Evolutionary conservation across 129 eudicot species (phyloP).

Genomic region (Lactuca sativa): DNA sequence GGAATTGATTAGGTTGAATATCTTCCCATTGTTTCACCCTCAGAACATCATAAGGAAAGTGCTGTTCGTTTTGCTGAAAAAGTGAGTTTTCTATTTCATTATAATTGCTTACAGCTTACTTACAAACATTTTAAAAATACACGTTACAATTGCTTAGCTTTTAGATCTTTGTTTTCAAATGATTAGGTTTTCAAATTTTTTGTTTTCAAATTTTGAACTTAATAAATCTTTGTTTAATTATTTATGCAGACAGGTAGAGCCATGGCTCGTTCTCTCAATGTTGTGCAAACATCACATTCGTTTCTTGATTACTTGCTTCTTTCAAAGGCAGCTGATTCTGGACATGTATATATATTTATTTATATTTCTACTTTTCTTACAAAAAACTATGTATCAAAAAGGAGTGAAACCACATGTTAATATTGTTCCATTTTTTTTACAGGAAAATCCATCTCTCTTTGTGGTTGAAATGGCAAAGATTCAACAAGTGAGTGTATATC

Average conservation of each 20-base stretch:
- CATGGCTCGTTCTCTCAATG: conserved; percentile 81
- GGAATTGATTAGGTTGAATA: conserved; percentile 69
- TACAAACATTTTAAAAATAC: neutral
- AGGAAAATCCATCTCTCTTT: conserved; percentile 84
- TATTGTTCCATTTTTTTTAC: conserved; percentile 22
- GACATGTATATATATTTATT: conserved; percentile 44
- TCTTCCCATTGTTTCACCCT: conserved; percentile 77
- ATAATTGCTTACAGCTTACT: neutral
- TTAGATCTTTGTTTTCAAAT: neutral
- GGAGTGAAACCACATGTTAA: neutral
- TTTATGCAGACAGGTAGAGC: conserved; percentile 65
- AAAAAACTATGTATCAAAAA: neutral
- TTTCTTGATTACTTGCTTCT: conserved; percentile 79
- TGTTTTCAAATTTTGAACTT: conserved; percentile 4
- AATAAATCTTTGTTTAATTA: neutral
- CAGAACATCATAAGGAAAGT: conserved; percentile 66
- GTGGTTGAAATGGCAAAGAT: conserved; percentile 81
- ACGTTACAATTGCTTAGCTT: neutral
- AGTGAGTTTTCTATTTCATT: conserved; percentile 51
- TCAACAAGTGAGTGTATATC: conserved; percentile 54
- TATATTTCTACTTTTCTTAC: neutral
- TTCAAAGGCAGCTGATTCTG: conserved; percentile 64
- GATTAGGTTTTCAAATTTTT: neutral
- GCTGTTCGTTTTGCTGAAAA: conserved; percentile 62
- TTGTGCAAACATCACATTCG: conserved; percentile 78